Evolutionary conservation across 176 grass and related monocot species (phyloP), one percentile per base, ranked within the genome.

Genomic region (Urochloa ruziziensis): DNA sequence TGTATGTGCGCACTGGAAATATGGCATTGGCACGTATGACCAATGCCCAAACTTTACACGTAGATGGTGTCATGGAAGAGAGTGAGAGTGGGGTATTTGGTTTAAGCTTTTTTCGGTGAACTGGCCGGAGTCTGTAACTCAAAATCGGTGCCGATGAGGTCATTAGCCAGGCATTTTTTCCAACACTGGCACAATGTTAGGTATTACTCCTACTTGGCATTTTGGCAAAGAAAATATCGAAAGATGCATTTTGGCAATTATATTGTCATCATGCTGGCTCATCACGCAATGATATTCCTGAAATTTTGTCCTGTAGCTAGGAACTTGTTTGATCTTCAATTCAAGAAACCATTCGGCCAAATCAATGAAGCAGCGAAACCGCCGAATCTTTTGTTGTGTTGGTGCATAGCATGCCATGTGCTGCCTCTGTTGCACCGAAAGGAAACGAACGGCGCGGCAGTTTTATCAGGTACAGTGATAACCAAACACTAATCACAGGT

Each of bases 391-490:
- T 11, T 27, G 27, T n/a, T 48, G 78, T 73, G n/a, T 86, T 1
- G 83, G 72, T 56, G 46, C 72, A 76, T 71, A 73, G 33, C 88
- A 83, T 30, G 73, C 79, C 88, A 86, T 90, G 79, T 86, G 88
- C 83, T n/a, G 13, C 24, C 46, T 78, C 49, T 7, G 73, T 10
- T 18, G 19, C 63, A 11, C n/a, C 24, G 70, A 81, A 84, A 89
- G 87, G 32, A 64, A 18, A 52, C 39, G 3, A 54, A 30, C 48
- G 23, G 48, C 16, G 8, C 21, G 37, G 44, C 62, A 65, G 71
- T 70, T 81, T 81, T 56, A n/a, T 70, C 82, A 85, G 61, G 77
- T 44, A 81, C 62, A 43, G 65, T 54, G 33, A 32, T 24, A 16
- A 10, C 25, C 34, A 21, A 68, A 37, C 48, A 36, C 63, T 69